Evolutionary conservation across 352 stramenopile genomes (phyloP).

Genomic region (Globisporangium echinulatum): DNA sequence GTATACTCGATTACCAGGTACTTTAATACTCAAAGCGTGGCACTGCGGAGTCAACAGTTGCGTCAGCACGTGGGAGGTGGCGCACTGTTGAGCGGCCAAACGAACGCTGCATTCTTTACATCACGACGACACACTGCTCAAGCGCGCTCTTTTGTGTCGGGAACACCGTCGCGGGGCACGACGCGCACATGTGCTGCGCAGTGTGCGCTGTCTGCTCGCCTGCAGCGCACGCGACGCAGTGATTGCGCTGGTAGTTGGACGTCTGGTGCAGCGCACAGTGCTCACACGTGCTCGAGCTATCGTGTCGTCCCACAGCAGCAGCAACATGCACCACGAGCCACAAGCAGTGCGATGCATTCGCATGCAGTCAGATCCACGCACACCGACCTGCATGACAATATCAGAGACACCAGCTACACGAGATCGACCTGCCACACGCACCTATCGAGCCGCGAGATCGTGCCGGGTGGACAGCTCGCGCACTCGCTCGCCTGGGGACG

Average conservation of each 20-base stretch:
- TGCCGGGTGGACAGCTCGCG: conserved; percentile 47
- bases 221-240: conserved; percentile 36
- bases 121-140: conserved; percentile 11
- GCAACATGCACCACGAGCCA: not conserved
- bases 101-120: not conserved
- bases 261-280: conserved; percentile 34
- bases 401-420: no score
- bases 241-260: conserved; percentile 49
- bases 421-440: conserved; percentile 12
- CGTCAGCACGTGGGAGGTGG: no score
- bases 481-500: conserved; percentile 34
- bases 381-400: not conserved
- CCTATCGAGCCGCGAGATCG: conserved; percentile 36
- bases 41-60: no score
- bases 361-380: not conserved
- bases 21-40: no score
- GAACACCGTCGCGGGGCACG: conserved; percentile 32
- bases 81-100: not conserved
- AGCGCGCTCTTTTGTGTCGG: not conserved
- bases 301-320: not conserved
- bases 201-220: conserved; percentile 31
- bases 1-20: no score
- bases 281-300: conserved; percentile 31
- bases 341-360: not conserved
- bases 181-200: conserved; percentile 45